Evolutionary conservation across 495 filamentous ascomycete species (phyloP).

Genomic region (Lasiosphaeria ovina): DNA sequence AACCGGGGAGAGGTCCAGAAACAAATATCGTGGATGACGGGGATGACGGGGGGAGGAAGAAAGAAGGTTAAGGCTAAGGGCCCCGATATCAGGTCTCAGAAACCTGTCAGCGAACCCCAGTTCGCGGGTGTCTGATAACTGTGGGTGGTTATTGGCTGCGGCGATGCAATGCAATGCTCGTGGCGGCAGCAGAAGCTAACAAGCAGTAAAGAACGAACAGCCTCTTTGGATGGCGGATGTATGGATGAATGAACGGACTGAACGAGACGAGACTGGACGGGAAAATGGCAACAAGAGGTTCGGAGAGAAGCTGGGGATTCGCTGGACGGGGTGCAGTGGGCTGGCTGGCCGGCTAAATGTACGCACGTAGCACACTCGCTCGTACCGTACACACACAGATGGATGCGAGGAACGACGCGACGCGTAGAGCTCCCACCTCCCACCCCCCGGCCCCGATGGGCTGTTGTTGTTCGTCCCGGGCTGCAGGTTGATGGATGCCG

Average conservation of each 20-base stretch:
- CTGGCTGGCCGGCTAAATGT: constrained; percentile 29
- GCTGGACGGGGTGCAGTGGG: constrained; percentile 14
- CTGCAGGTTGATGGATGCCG: constrained; percentile 20
- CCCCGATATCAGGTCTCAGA: constrained; percentile 13
- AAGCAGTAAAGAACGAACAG: constrained; percentile 1
- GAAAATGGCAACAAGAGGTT: constrained; percentile 1
- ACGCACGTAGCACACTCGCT: not conserved
- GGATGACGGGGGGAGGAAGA: constrained; percentile 5
- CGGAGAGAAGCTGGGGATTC: constrained; percentile 13
- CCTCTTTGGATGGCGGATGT: not conserved
- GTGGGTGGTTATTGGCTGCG: not conserved
- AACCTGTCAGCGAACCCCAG: not conserved
- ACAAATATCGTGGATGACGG: constrained; percentile 3
- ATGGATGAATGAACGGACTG: constrained; percentile 1
- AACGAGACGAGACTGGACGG: not conserved
- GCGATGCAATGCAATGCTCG: not conserved
- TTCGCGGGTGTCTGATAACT: not conserved
- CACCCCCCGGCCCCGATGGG: not conserved
- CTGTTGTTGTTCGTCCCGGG: constrained; percentile 23
- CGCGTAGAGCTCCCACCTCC: constrained; percentile 18
- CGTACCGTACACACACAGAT: constrained; percentile 7
- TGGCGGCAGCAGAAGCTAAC: not conserved
- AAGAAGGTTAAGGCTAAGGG: constrained; percentile 19
- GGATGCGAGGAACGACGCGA: constrained; percentile 11
- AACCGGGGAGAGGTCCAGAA: constrained; percentile 13